phyloP scores from a whole-genome alignment of 176 grass and related monocot species.

The Typha latifolia region DNA sequence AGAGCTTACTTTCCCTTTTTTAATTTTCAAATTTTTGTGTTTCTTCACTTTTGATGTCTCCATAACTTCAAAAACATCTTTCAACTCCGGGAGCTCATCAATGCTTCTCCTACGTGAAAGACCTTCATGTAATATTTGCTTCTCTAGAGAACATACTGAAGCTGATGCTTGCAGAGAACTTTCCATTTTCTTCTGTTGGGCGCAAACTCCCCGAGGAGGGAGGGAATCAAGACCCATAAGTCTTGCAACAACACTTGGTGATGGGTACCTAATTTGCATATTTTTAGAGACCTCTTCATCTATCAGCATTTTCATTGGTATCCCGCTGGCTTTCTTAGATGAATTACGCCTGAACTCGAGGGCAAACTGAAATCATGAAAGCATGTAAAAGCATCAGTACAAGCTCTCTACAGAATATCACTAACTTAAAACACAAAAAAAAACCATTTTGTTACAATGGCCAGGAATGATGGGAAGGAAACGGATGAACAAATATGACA shows the following conservation, averaged over 20 bases:
- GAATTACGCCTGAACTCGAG: constrained; percentile 32
- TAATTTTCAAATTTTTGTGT: constrained; percentile 31
- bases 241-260: constrained; percentile 73
- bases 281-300: constrained; percentile 81
- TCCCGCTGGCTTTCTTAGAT: constrained; percentile 32
- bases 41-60: constrained; percentile 54
- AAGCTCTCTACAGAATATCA: constrained; percentile 15
- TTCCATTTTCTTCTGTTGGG: constrained; percentile 27
- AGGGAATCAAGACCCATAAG: constrained; percentile 93
- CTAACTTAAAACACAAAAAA: constrained; percentile 22
- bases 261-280: constrained; percentile 50
- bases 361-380: constrained; percentile 34
- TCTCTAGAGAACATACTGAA: constrained; percentile 38
- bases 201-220: constrained; percentile 27
- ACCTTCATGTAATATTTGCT: constrained; percentile 27
- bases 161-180: constrained; percentile 18
- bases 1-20: constrained; percentile 25
- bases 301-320: constrained; percentile 74
- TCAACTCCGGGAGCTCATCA: constrained; percentile 61
- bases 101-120: constrained; percentile 30
- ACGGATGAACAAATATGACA: too few relatives aligned
- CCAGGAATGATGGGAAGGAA: too few relatives aligned
- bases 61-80: constrained; percentile 90
- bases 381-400: constrained; percentile 3
- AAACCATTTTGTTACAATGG: background rate